Evolutionary conservation across 352 stramenopile species (phyloP).

Genomic region (Phytophthora citrophthora): DNA sequence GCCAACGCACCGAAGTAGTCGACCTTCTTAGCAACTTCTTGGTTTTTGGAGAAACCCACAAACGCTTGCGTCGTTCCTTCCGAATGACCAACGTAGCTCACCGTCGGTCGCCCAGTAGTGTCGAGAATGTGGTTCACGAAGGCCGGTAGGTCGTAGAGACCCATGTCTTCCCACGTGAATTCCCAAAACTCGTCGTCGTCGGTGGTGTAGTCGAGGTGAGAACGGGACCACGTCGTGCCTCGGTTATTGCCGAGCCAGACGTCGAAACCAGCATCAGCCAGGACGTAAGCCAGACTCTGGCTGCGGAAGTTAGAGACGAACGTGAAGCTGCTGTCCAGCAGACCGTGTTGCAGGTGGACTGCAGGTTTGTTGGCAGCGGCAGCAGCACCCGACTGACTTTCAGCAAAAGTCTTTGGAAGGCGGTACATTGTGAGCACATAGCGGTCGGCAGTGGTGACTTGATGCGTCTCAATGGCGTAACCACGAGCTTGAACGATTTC

Average conservation of each 20-base stretch:
- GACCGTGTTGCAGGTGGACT: constrained; percentile 59
- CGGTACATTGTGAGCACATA: constrained; percentile 20
- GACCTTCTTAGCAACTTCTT: constrained; percentile 50
- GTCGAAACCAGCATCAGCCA: constrained; percentile 61
- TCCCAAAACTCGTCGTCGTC: constrained; percentile 56
- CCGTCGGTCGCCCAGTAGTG: constrained; percentile 37
- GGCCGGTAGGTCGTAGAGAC: constrained; percentile 42
- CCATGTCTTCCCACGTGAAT: constrained; percentile 68
- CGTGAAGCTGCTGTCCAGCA: constrained; percentile 64
- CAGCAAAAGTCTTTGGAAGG: constrained; percentile 11
- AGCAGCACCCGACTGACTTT: constrained; percentile 15
- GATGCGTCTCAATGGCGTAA: constrained; percentile 34
- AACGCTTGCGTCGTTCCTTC: constrained; percentile 53
- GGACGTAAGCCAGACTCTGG: constrained; percentile 58
- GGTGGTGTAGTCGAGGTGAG: constrained; percentile 35
- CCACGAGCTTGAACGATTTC: constrained; percentile 44
- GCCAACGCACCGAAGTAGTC: constrained; percentile 61
- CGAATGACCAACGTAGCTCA: constrained; percentile 64
- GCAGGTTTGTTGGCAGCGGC: constrained; percentile 46
- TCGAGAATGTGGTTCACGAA: constrained; percentile 52
- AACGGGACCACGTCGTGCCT: constrained; percentile 58
- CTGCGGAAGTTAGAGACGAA: constrained; percentile 63
- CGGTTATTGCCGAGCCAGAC: constrained; percentile 74
- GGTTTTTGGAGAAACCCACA: constrained; percentile 61
- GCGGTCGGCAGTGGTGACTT: constrained; percentile 15